These are phyloP conservation scores for Carallia brachiata DNA, from an alignment of 345 rosid genomes.

Conservation along the genomic window DNA sequence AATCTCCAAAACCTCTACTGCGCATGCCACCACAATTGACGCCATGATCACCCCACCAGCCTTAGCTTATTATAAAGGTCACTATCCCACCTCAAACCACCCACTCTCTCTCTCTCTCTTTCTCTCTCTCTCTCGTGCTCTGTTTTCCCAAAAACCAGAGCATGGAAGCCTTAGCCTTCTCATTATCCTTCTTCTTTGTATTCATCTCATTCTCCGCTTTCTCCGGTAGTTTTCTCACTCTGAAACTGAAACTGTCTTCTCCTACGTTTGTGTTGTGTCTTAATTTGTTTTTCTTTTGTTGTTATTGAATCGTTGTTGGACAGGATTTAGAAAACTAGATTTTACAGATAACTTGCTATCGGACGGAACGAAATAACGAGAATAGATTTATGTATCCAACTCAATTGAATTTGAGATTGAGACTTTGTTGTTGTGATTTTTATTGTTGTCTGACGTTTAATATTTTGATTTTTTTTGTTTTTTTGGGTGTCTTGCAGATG, in stretches of 20 bases:
- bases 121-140: conserved; percentile 6
- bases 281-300: too few relatives aligned
- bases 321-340: too few relatives aligned
- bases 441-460: background rate
- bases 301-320: background rate
- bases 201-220: conserved; percentile 22
- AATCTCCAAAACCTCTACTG: background rate
- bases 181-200: conserved; percentile 23
- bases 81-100: background rate
- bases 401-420: too few relatives aligned
- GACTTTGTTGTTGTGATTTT: background rate
- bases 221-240: conserved; percentile 32
- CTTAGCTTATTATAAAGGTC: background rate
- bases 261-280: too few relatives aligned
- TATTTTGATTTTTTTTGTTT: background rate
- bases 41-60: too few relatives aligned
- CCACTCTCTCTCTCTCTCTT: background rate
- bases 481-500: conserved; percentile 29
- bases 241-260: background rate
- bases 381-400: too few relatives aligned
- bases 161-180: conserved; percentile 19
- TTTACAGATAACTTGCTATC: too few relatives aligned
- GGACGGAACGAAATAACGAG: too few relatives aligned
- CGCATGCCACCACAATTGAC: background rate
- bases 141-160: conserved; percentile 10